Base-by-base conservation (phyloP, 2,329 filamentous ascomycete genomes). In the Cercospora janseana region DNA sequence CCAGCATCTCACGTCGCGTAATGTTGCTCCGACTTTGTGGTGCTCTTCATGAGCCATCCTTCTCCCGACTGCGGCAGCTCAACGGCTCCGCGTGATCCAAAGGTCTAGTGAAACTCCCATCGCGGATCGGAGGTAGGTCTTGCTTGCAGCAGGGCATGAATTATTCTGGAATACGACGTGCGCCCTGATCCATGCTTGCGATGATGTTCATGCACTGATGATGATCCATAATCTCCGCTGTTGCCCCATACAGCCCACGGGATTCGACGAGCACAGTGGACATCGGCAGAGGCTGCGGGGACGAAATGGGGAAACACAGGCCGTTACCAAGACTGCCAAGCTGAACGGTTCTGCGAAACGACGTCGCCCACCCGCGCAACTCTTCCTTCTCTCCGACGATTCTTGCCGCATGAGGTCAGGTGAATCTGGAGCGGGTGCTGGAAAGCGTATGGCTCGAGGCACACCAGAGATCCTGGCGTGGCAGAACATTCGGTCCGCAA, bases 401-500 rank as follows among this genome's bases (percentile, higher is more conserved):
- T 32, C 42, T 29, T 45, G 28, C 42, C 28, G 18, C 42, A 32
- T 23, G 18, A 2, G 42, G 42, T 38, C 13, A 38, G 24, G 34
- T 38, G n/a, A 9, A 12, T 18, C 34, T 38, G 34, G 34, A 38
- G 34, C 21, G 34, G 24, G 10, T n/a, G 21, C 40, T 43, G 10
- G n/a, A 45, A 34, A 3, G 12, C 10, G 29, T 29, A 12, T 46
- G 38, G 44, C 44, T 21, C 32, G 31, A 46, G 44, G 31, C 31
- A 37, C 31, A 16, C 24, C 10, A 31, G 21, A 20, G 35, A 31
- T 40, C 12, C 16, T 21, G 18, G 29, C 13, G 41, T 16, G 20
- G 18, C 23, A 20, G 13, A 46, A 46, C 23, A 26, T 46, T 46
- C 31, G 44, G 34, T 46, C 31, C 31, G 44, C 28, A 31, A 34